These are phyloP conservation scores for Thraustotheca clavata DNA, from an alignment of 352 stramenopile species.

Conservation along the genomic window DNA sequence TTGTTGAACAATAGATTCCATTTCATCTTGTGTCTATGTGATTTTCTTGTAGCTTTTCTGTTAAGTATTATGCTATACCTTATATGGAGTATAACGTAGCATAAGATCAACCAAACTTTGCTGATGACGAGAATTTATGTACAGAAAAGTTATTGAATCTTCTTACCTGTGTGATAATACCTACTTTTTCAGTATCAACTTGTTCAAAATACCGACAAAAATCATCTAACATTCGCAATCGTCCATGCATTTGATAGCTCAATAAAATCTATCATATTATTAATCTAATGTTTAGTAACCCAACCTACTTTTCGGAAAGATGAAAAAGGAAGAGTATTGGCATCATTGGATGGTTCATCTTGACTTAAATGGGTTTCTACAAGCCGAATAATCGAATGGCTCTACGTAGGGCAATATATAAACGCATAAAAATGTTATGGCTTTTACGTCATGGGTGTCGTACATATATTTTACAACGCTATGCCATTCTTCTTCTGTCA, in stretches of 20 bases:
- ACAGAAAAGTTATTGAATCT: background rate
- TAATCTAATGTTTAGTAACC: background rate
- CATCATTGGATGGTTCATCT: background rate
- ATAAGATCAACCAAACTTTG: slow-evolving; percentile 31
- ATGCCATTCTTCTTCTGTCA: slow-evolving; percentile 15
- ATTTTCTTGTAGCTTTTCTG: background rate
- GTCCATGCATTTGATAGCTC: slow-evolving; percentile 20
- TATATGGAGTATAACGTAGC: slow-evolving; percentile 30
- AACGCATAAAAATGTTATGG: background rate
- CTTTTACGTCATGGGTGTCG: slow-evolving; percentile 15
- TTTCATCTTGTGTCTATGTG: slow-evolving; percentile 28
- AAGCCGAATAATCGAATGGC: background rate
- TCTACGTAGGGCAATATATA: background rate
- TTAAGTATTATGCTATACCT: slow-evolving; percentile 25
- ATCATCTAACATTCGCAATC: slow-evolving; percentile 2
- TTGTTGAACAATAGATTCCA: slow-evolving; percentile 37
- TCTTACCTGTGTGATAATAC: slow-evolving; percentile 14
- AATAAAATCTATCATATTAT: background rate
- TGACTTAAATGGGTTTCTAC: slow-evolving; percentile 4
- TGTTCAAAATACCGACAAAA: slow-evolving; percentile 13
- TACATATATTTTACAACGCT: slow-evolving; percentile 22
- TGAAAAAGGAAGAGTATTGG: background rate
- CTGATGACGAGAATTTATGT: slow-evolving; percentile 8
- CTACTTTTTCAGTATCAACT: slow-evolving; percentile 8
- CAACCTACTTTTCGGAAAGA: slow-evolving; percentile 16